Evolutionary conservation across 805 yeast genomes (phyloP).

Genomic region (Torulaspora microellipsoides): DNA sequence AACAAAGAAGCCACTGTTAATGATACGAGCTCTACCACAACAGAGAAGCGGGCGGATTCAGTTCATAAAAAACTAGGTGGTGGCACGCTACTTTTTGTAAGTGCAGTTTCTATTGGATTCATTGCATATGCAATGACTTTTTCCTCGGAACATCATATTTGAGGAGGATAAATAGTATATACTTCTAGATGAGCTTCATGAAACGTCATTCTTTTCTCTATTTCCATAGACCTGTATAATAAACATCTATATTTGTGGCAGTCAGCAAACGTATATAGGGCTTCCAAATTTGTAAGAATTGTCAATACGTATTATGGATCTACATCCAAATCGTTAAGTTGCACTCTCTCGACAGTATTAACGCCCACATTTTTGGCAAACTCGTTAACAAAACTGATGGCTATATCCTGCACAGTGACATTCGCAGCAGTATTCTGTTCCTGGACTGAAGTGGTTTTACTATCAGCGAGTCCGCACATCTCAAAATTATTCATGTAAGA

Average conservation of each 20-base stretch:
- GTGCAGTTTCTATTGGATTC: conserved; percentile 16
- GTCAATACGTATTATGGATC: not conserved
- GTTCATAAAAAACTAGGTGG: conserved; percentile 9
- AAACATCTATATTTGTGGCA: no score
- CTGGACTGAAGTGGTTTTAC: conserved; percentile 50
- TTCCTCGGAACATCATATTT: conserved; percentile 12
- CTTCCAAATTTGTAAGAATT: no score
- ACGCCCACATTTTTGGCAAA: conserved; percentile 40
- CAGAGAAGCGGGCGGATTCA: conserved; percentile 4
- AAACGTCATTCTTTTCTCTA: conserved; percentile 1
- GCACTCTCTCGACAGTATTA: conserved; percentile 36
- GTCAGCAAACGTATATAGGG: no score
- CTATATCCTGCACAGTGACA: conserved; percentile 37
- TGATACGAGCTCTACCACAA: conserved; percentile 4
- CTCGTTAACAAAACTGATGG: conserved; percentile 42
- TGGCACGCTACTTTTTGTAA: conserved; percentile 11
- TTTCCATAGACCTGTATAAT: no score
- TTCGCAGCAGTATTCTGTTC: conserved; percentile 27
- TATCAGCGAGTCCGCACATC: conserved; percentile 80
- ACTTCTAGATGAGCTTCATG: not conserved
- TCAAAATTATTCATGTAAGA: conserved; percentile 63
- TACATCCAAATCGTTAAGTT: conserved; percentile 32
- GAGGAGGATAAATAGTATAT: not conserved
- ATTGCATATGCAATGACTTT: conserved; percentile 19
- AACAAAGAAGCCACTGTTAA: conserved; percentile 4